phyloP scores from a whole-genome alignment of 345 rosid genomes.

The Citrus unshiu region DNA sequence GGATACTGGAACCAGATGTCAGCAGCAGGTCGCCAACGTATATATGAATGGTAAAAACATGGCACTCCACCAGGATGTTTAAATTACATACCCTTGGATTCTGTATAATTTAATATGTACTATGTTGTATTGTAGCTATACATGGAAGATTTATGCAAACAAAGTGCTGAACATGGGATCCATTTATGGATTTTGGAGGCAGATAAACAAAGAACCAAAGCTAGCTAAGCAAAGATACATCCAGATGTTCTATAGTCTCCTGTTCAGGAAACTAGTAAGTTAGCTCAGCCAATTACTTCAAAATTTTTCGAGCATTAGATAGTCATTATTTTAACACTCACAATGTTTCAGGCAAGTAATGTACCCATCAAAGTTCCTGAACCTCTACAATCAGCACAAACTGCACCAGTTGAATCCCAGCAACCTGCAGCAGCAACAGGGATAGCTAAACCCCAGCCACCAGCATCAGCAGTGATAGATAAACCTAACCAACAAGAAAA shows the following conservation, averaged over 20 bases:
- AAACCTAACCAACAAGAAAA: neutral
- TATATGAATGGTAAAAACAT: slow-evolving; percentile 62
- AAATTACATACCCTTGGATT: neutral
- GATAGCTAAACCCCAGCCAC: slow-evolving; percentile 5
- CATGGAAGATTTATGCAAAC: slow-evolving; percentile 79
- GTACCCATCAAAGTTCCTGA: slow-evolving; percentile 49
- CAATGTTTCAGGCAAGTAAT: slow-evolving; percentile 44
- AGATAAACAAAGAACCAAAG: slow-evolving; percentile 69
- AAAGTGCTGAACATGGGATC: slow-evolving; percentile 84
- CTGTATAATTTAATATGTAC: neutral
- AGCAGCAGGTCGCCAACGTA: slow-evolving; percentile 54
- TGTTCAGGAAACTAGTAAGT: slow-evolving; percentile 66
- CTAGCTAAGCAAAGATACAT: slow-evolving; percentile 72
- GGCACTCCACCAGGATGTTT: neutral
- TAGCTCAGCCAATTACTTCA: neutral
- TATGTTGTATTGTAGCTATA: slow-evolving; percentile 53
- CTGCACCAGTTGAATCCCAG: slow-evolving; percentile 13
- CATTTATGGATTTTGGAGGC: slow-evolving; percentile 76
- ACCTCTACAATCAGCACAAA: slow-evolving; percentile 15
- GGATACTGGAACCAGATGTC: slow-evolving; percentile 65
- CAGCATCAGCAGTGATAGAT: neutral
- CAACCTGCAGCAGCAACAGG: neutral
- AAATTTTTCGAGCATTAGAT: neutral
- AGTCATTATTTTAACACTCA: neutral
- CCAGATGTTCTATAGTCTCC: slow-evolving; percentile 65